Evolutionary conservation across 352 stramenopile genomes (phyloP).

Genomic region (Phytopythium chamaehyphon): DNA sequence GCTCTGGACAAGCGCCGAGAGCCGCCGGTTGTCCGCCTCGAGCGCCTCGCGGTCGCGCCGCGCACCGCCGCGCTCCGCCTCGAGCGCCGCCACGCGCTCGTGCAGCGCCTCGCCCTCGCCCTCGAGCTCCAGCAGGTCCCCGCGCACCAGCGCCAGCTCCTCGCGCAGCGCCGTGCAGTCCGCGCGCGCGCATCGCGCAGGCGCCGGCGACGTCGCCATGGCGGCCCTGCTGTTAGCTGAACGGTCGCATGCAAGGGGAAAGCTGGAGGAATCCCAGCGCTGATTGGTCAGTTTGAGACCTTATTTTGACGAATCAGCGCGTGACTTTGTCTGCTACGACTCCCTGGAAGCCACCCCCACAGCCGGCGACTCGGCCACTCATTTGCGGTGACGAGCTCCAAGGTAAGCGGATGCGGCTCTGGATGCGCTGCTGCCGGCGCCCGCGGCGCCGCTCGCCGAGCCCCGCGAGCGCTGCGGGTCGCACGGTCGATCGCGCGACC

Average conservation of each 20-base stretch:
- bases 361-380: slow-evolving; percentile 33
- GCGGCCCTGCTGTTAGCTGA: neutral
- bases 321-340: neutral
- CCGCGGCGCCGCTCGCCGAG: neutral
- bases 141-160: slow-evolving; percentile 53
- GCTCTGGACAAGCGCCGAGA: slow-evolving; percentile 13
- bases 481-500: neutral
- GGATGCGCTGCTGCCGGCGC: neutral
- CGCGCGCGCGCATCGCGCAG: slow-evolving; percentile 31
- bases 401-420: neutral
- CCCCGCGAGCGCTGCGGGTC: neutral
- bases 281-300: neutral
- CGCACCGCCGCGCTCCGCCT: slow-evolving; percentile 23
- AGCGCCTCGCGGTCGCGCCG: slow-evolving; percentile 15
- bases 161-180: slow-evolving; percentile 66
- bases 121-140: slow-evolving; percentile 60
- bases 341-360: slow-evolving; percentile 7
- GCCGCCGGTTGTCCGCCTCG: slow-evolving; percentile 18
- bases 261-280: too few species aligned
- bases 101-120: slow-evolving; percentile 65
- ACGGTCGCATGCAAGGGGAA: neutral
- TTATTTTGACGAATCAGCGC: slow-evolving; percentile 2
- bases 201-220: slow-evolving; percentile 14
- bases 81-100: slow-evolving; percentile 38
- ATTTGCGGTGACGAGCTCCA: slow-evolving; percentile 13